Evolutionary conservation across 257 asterid genomes (phyloP), one percentile per base, ranked within the genome.

Genomic region (Solanum chiquidenum): DNA sequence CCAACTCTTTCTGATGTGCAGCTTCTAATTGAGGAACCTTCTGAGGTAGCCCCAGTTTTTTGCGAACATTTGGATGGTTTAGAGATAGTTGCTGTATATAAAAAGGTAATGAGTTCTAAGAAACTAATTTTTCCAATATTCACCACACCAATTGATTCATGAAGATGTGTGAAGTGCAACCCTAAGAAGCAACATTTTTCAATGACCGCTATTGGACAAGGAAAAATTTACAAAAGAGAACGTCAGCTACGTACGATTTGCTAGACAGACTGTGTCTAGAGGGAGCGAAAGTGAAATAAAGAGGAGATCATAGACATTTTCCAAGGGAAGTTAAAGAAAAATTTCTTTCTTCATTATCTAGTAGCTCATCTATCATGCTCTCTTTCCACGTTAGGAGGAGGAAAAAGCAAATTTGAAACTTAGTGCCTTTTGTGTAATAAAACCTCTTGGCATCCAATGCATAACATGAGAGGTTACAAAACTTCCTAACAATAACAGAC

Each of bases 21-120:
- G 92, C 89, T 82, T 82, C 90, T 72, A 40, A 86, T 49, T 92
- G 86, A 87, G 89, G 91, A 83, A 90, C 84, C 91, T 69, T 90
- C 49, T 79, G 88, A 90, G 98, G 98, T 88, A 97, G 92, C 85
- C 98, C 99, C 89, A 97, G 91, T 89, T 87, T 91, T 91, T 90
- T 86, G 66, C 95, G 94, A 88, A 96, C 88, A 85, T 80, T 86
- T 60, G 98, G 95, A 92, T 95, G 87, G 9, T 85, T 92, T 83
- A 97, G 98, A 89, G 90, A 90, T 90, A 95, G 72, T 90, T 94
- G 94, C 99, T 97, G 98, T 66, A 87, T 6, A 85, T 27, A 38
- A 88, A 87, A 80, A 76, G 79, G 86, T 46, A 71, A 74, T 14
- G 83, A 89, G 60, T 42, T 66, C 20, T 74, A 35, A 20, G 44